Conservation (phyloP, 2,329 filamentous ascomycete species). For the Alternaria metachromatica region DNA sequence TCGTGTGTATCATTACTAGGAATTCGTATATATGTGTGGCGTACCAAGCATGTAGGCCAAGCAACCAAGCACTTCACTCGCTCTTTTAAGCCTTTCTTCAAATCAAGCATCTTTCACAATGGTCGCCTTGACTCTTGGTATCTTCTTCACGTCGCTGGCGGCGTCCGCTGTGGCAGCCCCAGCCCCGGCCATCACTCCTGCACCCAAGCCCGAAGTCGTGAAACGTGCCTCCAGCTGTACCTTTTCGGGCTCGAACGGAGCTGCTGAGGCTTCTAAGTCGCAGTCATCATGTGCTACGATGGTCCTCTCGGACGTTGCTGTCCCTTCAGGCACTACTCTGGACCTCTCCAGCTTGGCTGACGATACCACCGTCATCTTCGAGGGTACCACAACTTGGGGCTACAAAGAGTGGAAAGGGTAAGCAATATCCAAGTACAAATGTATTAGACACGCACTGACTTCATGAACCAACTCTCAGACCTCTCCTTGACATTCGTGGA, state of each 20-base stretch:
- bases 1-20: not conserved
- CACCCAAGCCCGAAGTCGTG: constrained; percentile 17
- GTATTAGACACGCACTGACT: not conserved
- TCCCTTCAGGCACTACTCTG: constrained; percentile 65
- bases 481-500: constrained; percentile 66
- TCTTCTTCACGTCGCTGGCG: constrained; percentile 25
- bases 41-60: constrained; percentile 22
- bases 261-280: constrained; percentile 54
- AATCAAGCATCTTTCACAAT: constrained; percentile 13
- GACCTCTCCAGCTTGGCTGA: constrained; percentile 61
- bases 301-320: constrained; percentile 59
- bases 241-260: constrained; percentile 55
- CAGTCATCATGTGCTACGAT: constrained; percentile 63
- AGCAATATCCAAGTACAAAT: not conserved
- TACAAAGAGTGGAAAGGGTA: constrained; percentile 68
- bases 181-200: constrained; percentile 29
- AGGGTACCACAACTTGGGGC: constrained; percentile 69
- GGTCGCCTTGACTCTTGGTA: constrained; percentile 22
- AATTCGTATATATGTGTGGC: constrained; percentile 11
- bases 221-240: constrained; percentile 55
- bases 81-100: constrained; percentile 10
- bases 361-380: constrained; percentile 65
- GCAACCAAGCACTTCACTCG: constrained; percentile 13
- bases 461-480: constrained; percentile 30
- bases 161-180: constrained; percentile 31